Evolutionary conservation across 2,329 filamentous ascomycete genomes (phyloP), one percentile per base, ranked within the genome.

Genomic region (Fusarium verrucosum): DNA sequence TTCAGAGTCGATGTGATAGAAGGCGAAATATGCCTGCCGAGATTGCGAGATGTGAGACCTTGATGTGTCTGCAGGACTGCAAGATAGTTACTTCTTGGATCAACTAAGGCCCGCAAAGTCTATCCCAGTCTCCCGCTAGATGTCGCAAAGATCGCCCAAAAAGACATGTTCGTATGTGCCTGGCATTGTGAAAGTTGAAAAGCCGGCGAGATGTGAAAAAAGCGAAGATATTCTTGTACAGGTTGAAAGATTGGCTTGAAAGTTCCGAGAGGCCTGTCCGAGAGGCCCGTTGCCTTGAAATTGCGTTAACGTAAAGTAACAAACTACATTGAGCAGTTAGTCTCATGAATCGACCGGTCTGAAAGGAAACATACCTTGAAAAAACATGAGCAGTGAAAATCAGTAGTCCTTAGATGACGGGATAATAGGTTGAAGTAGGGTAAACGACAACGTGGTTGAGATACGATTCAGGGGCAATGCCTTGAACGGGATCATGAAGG

Each of bases 61-160:
- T 33, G 11, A 16, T 22, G 17, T 28, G n/a, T 19, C 28, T 35
- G 25, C 22, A 42, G 28, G 17, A 42, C 14, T 41, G 38, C n/a
- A 26, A 17, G 28, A 50, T 25, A 19, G 30, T 35, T 26, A 20
- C 22, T 50, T 50, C 20, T 42, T 41, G 37, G 38, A 35, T 50
- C 47, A 50, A 7, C 26, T 10, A 50, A 50, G 47, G 28, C 37
- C 47, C 47, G 22, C 16, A 33, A 42, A 50, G 47, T 50, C 33
- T 30, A 46, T 26, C 20, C 5, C 25, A 10, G 16, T 35, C 11
- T 44, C 26, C 30, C 26, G 32, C 42, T 25, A 52, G 23, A 38
- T 44, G n/a, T 20, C 32, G 20, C 20, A 42, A 19, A 26, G 9
- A 33, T 33, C 20, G 28, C 17, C 47, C 47, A 42, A 42, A 25